Conservation (phyloP, 2,329 filamentous ascomycete species). For the Xylariaceae sp. region DNA sequence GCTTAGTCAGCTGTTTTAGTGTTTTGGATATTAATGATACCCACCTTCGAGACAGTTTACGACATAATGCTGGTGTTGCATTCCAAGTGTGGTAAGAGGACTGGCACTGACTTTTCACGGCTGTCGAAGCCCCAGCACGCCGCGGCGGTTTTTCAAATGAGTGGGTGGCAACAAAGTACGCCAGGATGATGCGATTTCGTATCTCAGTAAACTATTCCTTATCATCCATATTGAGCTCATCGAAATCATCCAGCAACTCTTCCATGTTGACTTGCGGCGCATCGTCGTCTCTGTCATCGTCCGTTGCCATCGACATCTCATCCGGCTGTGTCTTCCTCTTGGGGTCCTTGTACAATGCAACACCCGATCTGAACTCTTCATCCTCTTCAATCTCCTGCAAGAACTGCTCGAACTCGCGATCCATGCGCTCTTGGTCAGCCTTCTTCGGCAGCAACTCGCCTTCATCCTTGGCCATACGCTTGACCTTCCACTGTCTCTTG, state of each 20-base stretch:
- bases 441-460: slow-evolving; percentile 83
- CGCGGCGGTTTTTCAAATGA: background rate
- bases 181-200: background rate
- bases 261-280: slow-evolving; percentile 71
- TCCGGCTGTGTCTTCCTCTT: slow-evolving; percentile 51
- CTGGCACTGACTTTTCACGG: no score
- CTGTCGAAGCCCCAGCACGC: background rate
- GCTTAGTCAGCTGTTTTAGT: slow-evolving; percentile 30
- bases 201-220: slow-evolving; percentile 21
- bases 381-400: slow-evolving; percentile 96
- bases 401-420: slow-evolving; percentile 96
- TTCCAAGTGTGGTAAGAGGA: no score
- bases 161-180: background rate
- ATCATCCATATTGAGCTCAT: slow-evolving; percentile 74
- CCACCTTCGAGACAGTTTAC: slow-evolving; percentile 6
- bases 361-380: slow-evolving; percentile 74
- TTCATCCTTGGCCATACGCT: slow-evolving; percentile 88
- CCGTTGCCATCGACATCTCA: slow-evolving; percentile 66
- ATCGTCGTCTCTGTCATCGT: slow-evolving; percentile 56
- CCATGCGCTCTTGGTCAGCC: slow-evolving; percentile 80
- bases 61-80: background rate
- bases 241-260: slow-evolving; percentile 86
- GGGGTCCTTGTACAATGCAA: slow-evolving; percentile 79
- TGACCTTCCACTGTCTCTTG: slow-evolving; percentile 87
- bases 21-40: slow-evolving; percentile 24